Conservation (phyloP, 129 eudicot genomes). For the Silybum marianum region DNA sequence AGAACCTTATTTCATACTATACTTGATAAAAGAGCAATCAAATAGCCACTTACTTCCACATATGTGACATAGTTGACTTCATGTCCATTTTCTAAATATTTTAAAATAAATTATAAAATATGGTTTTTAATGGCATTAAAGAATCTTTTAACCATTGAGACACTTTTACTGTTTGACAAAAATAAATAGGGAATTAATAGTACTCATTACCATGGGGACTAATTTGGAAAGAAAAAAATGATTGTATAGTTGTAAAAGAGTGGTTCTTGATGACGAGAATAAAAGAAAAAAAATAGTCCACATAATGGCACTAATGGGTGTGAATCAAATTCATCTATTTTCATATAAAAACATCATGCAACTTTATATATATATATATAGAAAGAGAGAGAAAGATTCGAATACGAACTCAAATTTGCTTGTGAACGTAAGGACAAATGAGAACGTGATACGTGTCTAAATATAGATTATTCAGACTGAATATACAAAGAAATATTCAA, state of each 20-base stretch:
- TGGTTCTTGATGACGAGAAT: conserved; percentile 14
- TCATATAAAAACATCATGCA: neutral
- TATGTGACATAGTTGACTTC: neutral
- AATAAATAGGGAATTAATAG: neutral
- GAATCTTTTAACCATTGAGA: neutral
- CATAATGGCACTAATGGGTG: conserved; percentile 12
- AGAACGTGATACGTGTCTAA: no score
- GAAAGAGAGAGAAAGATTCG: no score
- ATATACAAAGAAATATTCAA: no score
- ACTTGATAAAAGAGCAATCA: no score
- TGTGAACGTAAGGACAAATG: no score
- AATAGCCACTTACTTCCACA: neutral
- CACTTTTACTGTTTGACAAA: conserved; percentile 19
- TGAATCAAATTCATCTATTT: neutral
- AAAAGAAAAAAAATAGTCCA: neutral
- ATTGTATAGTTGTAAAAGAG: conserved; percentile 1
- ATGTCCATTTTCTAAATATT: neutral
- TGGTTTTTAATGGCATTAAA: neutral
- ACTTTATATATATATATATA: no score
- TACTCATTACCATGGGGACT: conserved; percentile 25
- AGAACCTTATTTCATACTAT: no score
- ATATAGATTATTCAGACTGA: no score
- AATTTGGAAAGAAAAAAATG: conserved; percentile 7
- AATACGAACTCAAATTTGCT: no score
- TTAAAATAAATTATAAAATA: no score